Base-by-base conservation (phyloP, 805 yeast species). In the Tetrapisispora fleetii region DNA sequence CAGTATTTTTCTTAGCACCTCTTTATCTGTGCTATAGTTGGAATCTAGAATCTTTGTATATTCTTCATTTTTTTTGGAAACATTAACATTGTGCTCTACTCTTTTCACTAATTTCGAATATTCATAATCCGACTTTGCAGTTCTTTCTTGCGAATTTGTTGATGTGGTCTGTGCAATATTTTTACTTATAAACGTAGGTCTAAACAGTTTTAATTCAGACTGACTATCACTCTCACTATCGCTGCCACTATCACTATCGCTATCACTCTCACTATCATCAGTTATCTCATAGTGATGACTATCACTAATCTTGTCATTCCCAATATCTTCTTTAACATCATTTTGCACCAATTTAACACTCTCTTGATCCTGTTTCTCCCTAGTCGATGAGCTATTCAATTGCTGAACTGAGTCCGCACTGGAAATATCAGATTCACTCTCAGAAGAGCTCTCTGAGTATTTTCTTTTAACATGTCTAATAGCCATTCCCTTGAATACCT, bases 121-220 rank as follows among this genome's bases (percentile, higher is more conserved):
- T 11, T 40, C 19, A 18, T 17, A 14, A 16, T 19, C 36, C 28
- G 16, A 16, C 13, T 37, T 11, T 32, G 10, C 35, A 3, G 33
- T 24, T 9, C 30, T 27, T 8, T 17, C 9, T 27, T 11, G 18
- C 10, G 13, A 2, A 7, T 28, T 39, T 37, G 11, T 14, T 16
- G 10, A 22, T 7, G 2, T 7, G 21, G 17, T 45, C 32, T 19
- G 32, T 42, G 18, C n/a, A n/a, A 16, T 19, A 33, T 13, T 11
- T 36, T 48, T 54, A 41, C 52, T 56, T 16, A 62, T 43, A 28
- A 60, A 57, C 6, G 58, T 52, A n/a, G 68, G 67, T 44, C 59
- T 58, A 39, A 58, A 60, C 7, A 62, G 48, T 14, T 40, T 44
- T 9, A 56, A 46, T 4, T 58, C 62, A 4, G 55, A 58, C 14